phyloP scores from a whole-genome alignment of 2,329 filamentous ascomycete genomes.

The Cladophialophora chaetospira region DNA sequence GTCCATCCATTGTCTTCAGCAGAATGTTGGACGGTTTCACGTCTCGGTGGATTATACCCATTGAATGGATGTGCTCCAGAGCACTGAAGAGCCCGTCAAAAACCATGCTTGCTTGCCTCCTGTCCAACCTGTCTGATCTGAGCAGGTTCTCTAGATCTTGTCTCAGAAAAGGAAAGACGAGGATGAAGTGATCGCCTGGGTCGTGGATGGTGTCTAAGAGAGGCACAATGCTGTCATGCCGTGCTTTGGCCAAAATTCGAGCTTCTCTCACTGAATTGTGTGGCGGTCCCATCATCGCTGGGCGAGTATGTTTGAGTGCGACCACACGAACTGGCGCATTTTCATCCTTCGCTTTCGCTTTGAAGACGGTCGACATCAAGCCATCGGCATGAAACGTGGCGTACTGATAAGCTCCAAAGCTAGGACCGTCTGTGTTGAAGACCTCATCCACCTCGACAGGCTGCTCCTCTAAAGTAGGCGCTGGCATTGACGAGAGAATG shows the following conservation, averaged over 20 bases:
- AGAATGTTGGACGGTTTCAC: constrained; percentile 91
- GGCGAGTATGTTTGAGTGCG: constrained; percentile 84
- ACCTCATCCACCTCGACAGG: constrained; percentile 28
- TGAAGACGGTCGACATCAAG: constrained; percentile 81
- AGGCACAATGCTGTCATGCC: constrained; percentile 56
- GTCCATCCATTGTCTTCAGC: constrained; percentile 65
- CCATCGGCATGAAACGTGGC: constrained; percentile 65
- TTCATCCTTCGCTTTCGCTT: constrained; percentile 50
- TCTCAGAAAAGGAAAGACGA: constrained; percentile 83
- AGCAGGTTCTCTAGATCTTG: constrained; percentile 72
- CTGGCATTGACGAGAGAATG: constrained; percentile 36
- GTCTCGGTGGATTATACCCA: constrained; percentile 86
- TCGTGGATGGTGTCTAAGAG: constrained; percentile 71
- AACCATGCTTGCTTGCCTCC: constrained; percentile 49
- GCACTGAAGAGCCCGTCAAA: constrained; percentile 71
- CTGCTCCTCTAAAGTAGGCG: constrained; percentile 31
- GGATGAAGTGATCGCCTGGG: constrained; percentile 70
- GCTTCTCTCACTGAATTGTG: constrained; percentile 82
- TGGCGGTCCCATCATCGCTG: constrained; percentile 71
- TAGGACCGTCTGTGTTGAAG: constrained; percentile 39
- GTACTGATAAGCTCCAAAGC: constrained; percentile 58
- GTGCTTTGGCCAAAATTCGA: constrained; percentile 65
- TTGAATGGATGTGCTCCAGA: constrained; percentile 69
- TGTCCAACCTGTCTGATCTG: constrained; percentile 33
- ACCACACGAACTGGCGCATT: constrained; percentile 49